Percentiles rank a stretch among this genome's conserved stretches.
phyloP scores from a whole-genome alignment of 202 grass and related monocot genomes.

The Cymbopogon flexuosus region DNA sequence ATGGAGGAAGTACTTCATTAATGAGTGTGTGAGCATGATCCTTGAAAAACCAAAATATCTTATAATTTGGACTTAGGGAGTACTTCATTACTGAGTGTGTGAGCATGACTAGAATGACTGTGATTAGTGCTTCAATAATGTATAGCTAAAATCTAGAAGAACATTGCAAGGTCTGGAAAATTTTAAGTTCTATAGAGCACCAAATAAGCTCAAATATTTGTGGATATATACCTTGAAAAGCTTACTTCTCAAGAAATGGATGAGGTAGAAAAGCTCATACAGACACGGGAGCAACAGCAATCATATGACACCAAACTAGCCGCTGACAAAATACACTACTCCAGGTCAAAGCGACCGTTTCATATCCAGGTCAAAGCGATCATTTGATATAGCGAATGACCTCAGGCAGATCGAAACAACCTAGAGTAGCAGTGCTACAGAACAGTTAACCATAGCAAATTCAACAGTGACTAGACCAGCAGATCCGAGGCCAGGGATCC shows the following conservation, averaged over 20 bases:
- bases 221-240: not conserved
- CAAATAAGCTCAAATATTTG: not conserved
- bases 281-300: not conserved
- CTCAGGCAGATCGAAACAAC: constrained; percentile 2
- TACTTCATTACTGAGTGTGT: not conserved
- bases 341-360: not conserved
- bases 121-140: not conserved
- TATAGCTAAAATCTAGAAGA: not conserved
- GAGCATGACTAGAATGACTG: not conserved
- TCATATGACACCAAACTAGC: not conserved
- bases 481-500: constrained; percentile 15
- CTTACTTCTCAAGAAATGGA: not conserved
- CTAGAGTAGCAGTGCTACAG: not conserved
- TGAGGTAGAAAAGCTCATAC: not conserved
- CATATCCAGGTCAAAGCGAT: not conserved
- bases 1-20: not conserved
- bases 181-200: not conserved
- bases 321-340: not conserved
- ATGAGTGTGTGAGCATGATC: not conserved
- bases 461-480: not conserved
- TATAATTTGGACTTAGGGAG: not conserved
- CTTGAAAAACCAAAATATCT: not conserved
- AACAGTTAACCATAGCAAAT: not conserved
- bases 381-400: not conserved
- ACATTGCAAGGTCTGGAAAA: not conserved